A percentile compares a stretch with the other conserved stretches of the same genome.
Conservation (phyloP, 73 alveolate genomes). For the Symbiodinium pilosum region DNA sequence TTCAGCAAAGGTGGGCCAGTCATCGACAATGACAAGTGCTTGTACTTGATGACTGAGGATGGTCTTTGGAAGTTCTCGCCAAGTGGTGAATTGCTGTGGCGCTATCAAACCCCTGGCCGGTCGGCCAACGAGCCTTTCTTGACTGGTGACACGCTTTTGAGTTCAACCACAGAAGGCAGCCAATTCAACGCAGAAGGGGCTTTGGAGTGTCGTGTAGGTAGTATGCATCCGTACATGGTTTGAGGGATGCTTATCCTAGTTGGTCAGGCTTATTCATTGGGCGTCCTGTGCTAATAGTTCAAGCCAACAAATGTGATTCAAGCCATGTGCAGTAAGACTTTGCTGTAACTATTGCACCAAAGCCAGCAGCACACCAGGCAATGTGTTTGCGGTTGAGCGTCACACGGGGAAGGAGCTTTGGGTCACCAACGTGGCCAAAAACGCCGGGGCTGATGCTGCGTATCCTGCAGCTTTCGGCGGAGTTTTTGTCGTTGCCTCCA, state of each 20-base stretch:
- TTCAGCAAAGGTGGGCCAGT: constrained; percentile 31
- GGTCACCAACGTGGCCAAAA: constrained; percentile 38
- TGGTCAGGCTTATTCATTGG: too few species aligned
- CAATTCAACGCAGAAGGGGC: too few species aligned
- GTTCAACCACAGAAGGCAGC: constrained; percentile 24
- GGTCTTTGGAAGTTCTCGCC: constrained; percentile 25
- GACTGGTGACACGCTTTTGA: constrained; percentile 27
- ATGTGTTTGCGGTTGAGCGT: not conserved
- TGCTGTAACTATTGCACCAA: too few species aligned
- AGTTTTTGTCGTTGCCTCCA: constrained; percentile 29
- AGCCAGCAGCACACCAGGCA: too few species aligned
- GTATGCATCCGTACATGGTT: too few species aligned
- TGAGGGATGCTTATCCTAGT: too few species aligned
- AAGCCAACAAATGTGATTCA: too few species aligned
- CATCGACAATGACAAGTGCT: constrained; percentile 35
- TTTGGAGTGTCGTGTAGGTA: too few species aligned
- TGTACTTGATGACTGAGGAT: constrained; percentile 26
- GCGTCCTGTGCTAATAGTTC: too few species aligned
- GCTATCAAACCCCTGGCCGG: constrained; percentile 14
- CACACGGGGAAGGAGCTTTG: constrained; percentile 23
- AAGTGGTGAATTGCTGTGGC: constrained; percentile 38
- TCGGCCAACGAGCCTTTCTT: constrained; percentile 39
- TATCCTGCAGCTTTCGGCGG: constrained; percentile 48
- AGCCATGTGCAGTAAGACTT: not conserved
- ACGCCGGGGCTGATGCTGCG: constrained; percentile 59